A percentile compares a stretch with the other conserved stretches of the same genome.
These are phyloP conservation scores for Rosa persica DNA, from an alignment of 306 rosid genomes.

Conservation along the genomic window DNA sequence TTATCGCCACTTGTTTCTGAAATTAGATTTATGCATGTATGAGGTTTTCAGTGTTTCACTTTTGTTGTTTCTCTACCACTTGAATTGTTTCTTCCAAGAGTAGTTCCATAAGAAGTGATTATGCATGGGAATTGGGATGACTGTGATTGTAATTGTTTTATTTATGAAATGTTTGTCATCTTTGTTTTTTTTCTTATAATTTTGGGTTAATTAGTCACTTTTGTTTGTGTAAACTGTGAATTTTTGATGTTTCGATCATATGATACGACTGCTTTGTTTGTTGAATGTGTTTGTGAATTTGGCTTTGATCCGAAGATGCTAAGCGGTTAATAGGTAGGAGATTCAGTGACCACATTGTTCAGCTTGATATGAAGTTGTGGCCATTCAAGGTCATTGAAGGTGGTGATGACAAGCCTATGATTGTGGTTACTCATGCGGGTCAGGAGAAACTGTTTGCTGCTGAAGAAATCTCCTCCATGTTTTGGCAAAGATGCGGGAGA, in stretches of 20 bases:
- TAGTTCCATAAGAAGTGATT: no score
- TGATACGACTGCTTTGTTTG: not conserved
- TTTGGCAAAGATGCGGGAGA: not conserved
- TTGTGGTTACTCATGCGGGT: not conserved
- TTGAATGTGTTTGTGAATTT: not conserved
- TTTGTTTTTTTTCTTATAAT: no score
- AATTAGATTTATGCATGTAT: not conserved
- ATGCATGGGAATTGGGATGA: no score
- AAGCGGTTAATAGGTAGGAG: not conserved
- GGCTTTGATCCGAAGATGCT: not conserved
- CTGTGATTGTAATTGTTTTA: no score
- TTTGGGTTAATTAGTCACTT: no score
- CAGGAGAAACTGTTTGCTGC: not conserved
- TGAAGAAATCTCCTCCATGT: not conserved
- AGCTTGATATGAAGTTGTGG: not conserved
- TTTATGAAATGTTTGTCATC: no score
- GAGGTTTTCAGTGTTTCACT: not conserved
- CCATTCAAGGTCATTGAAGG: not conserved
- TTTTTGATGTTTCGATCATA: no score
- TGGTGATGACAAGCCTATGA: not conserved
- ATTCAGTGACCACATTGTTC: not conserved
- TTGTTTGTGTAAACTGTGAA: no score
- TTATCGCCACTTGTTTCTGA: not conserved
- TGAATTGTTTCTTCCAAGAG: not conserved
- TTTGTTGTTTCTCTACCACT: not conserved